phyloP scores from a whole-genome alignment of 2,329 filamentous ascomycete species.

The Penicillium sp. region DNA sequence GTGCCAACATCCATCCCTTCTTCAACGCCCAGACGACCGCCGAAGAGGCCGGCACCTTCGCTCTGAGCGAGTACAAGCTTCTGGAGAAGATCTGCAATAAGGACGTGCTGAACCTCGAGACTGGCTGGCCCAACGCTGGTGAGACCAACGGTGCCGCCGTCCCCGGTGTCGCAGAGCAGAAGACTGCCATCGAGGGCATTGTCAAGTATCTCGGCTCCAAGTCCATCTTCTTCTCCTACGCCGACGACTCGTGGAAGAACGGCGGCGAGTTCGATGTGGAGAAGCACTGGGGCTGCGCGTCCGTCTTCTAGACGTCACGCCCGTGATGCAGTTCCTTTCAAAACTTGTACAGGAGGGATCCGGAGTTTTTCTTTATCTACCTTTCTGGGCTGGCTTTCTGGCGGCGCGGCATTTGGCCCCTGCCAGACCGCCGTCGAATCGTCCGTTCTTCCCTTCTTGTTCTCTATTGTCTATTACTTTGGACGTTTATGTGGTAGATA shows the following conservation, averaged over 20 bases:
- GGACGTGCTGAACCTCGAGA: slow-evolving; percentile 79
- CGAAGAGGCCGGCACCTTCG: slow-evolving; percentile 69
- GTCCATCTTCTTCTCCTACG: slow-evolving; percentile 77
- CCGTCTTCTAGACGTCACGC: slow-evolving; percentile 47
- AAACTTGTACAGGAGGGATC: slow-evolving; percentile 28
- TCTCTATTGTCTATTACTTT: slow-evolving; percentile 27
- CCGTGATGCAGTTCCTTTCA: slow-evolving; percentile 13
- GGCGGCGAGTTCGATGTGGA: slow-evolving; percentile 69
- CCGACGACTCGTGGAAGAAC: slow-evolving; percentile 79
- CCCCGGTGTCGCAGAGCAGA: slow-evolving; percentile 66
- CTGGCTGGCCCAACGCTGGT: slow-evolving; percentile 78
- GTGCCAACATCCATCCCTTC: slow-evolving; percentile 88
- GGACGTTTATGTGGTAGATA: slow-evolving; percentile 29
- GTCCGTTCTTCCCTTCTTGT: slow-evolving; percentile 14
- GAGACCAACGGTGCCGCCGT: slow-evolving; percentile 68
- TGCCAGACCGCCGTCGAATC: too few species aligned
- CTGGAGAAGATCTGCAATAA: slow-evolving; percentile 70
- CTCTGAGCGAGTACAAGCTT: slow-evolving; percentile 67
- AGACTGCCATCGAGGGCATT: slow-evolving; percentile 69
- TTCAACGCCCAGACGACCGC: slow-evolving; percentile 73
- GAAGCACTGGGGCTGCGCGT: slow-evolving; percentile 70
- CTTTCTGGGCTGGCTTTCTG: slow-evolving; percentile 7
- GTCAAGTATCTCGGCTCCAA: slow-evolving; percentile 61
- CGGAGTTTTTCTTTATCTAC: slow-evolving; percentile 19
- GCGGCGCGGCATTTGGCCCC: too few species aligned